These are phyloP conservation scores for Verticillium longisporum DNA, from an alignment of 2,329 filamentous ascomycete species.

Conservation along the genomic window DNA sequence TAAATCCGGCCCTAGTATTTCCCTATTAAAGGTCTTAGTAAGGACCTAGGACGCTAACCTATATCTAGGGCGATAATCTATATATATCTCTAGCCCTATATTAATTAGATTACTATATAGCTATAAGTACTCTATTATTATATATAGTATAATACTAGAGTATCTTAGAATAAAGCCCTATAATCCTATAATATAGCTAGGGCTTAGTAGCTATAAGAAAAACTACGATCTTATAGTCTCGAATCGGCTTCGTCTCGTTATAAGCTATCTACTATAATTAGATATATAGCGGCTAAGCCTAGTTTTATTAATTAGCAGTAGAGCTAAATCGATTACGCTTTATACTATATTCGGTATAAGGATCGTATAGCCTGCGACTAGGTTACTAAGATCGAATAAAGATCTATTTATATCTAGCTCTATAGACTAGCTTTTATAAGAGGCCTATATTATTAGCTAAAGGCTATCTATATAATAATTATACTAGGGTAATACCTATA, in stretches of 20 bases:
- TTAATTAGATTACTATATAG: neutral
- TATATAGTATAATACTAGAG: too few relatives aligned
- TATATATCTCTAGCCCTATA: neutral
- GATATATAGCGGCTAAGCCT: neutral
- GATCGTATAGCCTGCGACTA: neutral
- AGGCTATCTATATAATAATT: neutral
- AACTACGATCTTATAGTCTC: neutral
- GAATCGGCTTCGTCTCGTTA: neutral
- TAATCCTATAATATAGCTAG: neutral
- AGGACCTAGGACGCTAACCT: neutral
- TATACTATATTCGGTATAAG: neutral
- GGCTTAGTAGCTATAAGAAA: neutral
- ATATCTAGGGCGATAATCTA: neutral
- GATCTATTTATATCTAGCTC: neutral
- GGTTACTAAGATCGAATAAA: neutral
- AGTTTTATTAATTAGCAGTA: neutral
- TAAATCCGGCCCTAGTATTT: neutral
- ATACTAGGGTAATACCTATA: neutral
- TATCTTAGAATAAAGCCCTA: neutral
- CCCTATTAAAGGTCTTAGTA: neutral
- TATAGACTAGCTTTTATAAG: neutral
- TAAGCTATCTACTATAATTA: neutral
- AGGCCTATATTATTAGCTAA: neutral
- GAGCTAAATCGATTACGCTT: neutral
- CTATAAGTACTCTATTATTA: neutral